Conservation (phyloP, 352 stramenopile genomes). For the Pythium folliculosum region DNA sequence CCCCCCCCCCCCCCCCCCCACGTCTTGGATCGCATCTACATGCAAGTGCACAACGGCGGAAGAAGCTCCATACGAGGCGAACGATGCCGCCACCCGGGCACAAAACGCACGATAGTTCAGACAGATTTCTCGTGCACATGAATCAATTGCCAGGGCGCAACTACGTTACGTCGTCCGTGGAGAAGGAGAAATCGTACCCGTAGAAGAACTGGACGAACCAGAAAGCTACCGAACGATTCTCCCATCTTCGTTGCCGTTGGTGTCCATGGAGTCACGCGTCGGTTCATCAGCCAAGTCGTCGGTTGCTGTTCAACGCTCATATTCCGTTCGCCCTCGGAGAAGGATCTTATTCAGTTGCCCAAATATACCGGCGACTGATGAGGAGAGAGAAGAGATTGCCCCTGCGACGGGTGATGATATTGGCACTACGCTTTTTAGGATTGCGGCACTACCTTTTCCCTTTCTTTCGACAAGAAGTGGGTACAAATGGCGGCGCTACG, state of each 20-base stretch:
- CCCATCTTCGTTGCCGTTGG: constrained; percentile 19
- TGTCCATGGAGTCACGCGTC: constrained; percentile 10
- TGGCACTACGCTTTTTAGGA: too few relatives aligned
- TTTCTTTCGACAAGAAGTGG: too few relatives aligned
- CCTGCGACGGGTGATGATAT: too few relatives aligned
- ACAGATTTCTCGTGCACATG: too few relatives aligned
- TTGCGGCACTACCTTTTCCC: too few relatives aligned
- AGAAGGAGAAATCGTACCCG: background rate
- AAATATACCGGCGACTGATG: constrained; percentile 13
- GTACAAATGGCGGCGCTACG: background rate
- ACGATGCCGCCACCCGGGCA: too few relatives aligned
- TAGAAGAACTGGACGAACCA: background rate
- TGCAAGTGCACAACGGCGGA: too few relatives aligned
- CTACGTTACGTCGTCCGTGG: background rate
- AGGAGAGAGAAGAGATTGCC: background rate
- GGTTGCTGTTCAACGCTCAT: constrained; percentile 11
- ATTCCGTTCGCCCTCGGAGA: constrained; percentile 6
- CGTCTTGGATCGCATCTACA: too few relatives aligned
- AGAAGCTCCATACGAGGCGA: too few relatives aligned
- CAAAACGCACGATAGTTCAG: too few relatives aligned
- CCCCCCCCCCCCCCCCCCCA: too few relatives aligned
- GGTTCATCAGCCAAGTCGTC: background rate
- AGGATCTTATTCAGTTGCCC: constrained; percentile 20
- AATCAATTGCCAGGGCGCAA: too few relatives aligned
- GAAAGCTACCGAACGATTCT: constrained; percentile 2